A percentile compares a stretch with the other conserved stretches of the same genome.
Conservation (phyloP, 1,139 yeast species). For the Blastobotrys serpentis region DNA sequence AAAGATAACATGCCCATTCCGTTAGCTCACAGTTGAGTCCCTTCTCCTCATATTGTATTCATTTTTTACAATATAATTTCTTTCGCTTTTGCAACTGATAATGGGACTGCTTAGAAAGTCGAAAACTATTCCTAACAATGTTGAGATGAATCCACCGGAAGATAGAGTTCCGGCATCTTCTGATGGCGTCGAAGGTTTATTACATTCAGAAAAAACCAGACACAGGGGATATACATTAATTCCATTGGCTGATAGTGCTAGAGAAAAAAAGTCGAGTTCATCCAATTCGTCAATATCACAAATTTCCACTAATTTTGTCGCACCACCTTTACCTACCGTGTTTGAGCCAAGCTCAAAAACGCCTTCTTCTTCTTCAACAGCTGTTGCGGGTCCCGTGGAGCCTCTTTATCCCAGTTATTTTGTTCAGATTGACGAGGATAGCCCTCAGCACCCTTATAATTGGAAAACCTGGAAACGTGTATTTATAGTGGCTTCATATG, state of each 20-base stretch:
- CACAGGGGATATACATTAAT: not conserved
- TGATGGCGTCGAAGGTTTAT: not conserved
- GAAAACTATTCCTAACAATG: not conserved
- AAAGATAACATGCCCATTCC: too few species aligned
- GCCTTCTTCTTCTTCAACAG: not conserved
- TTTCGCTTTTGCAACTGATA: too few species aligned
- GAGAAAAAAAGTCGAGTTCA: not conserved
- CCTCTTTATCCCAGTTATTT: constrained; percentile 5
- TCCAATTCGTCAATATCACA: not conserved
- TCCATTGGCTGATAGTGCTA: not conserved
- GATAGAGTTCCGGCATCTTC: constrained; percentile 1
- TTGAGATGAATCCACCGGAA: not conserved
- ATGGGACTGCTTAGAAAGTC: not conserved
- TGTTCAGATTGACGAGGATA: constrained; percentile 4
- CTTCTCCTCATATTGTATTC: too few species aligned
- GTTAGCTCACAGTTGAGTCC: not conserved
- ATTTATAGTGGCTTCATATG: constrained; percentile 18
- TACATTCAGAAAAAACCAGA: not conserved
- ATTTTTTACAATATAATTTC: too few species aligned
- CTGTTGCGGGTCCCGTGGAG: constrained; percentile 2
- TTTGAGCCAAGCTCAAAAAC: not conserved
- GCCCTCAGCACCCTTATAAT: constrained; percentile 13
- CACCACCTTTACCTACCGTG: not conserved
- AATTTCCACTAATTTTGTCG: not conserved
- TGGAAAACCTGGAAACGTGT: constrained; percentile 2